These are phyloP conservation scores for Paxillus involutus DNA, from an alignment of 768 basidiomycete species.

Conservation along the genomic window DNA sequence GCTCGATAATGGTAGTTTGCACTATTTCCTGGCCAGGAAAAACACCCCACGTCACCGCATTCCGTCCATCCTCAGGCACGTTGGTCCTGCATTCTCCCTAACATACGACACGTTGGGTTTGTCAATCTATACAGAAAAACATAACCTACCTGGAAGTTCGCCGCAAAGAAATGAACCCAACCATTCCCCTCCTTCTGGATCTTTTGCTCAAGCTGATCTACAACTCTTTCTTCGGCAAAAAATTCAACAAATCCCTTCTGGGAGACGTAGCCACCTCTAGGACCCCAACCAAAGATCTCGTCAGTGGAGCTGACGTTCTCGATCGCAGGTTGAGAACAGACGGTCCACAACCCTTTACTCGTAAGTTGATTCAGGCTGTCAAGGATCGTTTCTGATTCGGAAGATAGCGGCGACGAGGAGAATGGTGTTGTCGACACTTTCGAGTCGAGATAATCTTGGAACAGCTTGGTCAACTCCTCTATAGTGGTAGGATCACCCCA, in stretches of 20 bases:
- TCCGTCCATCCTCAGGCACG: constrained; percentile 73
- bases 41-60: constrained; percentile 98
- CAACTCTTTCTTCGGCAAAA: constrained; percentile 67
- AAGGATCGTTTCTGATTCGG: constrained; percentile 82
- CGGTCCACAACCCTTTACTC: constrained; percentile 87
- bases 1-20: constrained; percentile 96
- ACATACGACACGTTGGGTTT: not conserved
- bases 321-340: constrained; percentile 94
- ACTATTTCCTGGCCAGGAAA: constrained; percentile 96
- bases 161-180: constrained; percentile 86
- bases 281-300: constrained; percentile 89
- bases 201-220: constrained; percentile 58
- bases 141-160: constrained; percentile 62
- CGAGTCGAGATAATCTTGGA: constrained; percentile 77
- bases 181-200: constrained; percentile 54
- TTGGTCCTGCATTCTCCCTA: constrained; percentile 83
- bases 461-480: constrained; percentile 75
- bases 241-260: constrained; percentile 99
- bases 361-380: constrained; percentile 77
- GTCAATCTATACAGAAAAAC: not conserved
- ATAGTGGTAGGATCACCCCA: constrained; percentile 71
- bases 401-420: constrained; percentile 75
- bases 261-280: constrained; percentile 88
- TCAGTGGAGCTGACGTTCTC: constrained; percentile 78
- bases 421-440: constrained; percentile 82